Base-by-base conservation (phyloP, 78 protist genomes). In the Dictyostelium brefeldianum region DNA sequence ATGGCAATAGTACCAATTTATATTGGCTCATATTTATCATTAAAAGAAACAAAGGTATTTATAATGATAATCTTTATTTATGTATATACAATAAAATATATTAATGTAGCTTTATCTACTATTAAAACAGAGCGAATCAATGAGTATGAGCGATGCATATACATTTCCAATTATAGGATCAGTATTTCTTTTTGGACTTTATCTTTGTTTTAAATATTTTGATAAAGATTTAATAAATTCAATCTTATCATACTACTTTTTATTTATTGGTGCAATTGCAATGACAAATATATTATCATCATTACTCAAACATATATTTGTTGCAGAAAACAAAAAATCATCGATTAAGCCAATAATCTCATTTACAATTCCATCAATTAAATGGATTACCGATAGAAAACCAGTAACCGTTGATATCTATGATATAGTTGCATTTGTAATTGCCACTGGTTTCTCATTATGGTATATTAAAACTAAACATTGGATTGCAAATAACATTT, bases 401-500 rank as follows among this genome's bases (percentile, higher is more conserved):
- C 43, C 29, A 15, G 51, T 50, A 22, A 79, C 78, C 41, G 22
- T 90, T 31, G 93, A 78, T 27, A 20, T 27, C 9, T 36, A 29
- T 41, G 94, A 95, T 15, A n/a, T 95, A 12, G 46, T 84, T 43
- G 22, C 87, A 7, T 43, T 81, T n/a, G 51, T 36, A 4, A 10
- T 95, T 10, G 36, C 84, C 3, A 3, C 56, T 31, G 80, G 70
- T 15, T 36, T 96, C 54, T 69, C 77, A 2, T 64, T 46, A 4
- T 62, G 57, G 67, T 98, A 91, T 69, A 59, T 56, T 10, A 3
- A 53, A 41, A 96, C 97, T 31, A 94, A 92, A 75, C 96, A 98
- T 78, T 98, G 98, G 98, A 65, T 96, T 22, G 97, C 96, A 82
- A 97, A 95, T 83, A 98, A 98, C 90, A n/a, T 97, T 51, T 31